Evolutionary conservation across 129 eudicot species (phyloP).

Genomic region (Escallonia herrerae): DNA sequence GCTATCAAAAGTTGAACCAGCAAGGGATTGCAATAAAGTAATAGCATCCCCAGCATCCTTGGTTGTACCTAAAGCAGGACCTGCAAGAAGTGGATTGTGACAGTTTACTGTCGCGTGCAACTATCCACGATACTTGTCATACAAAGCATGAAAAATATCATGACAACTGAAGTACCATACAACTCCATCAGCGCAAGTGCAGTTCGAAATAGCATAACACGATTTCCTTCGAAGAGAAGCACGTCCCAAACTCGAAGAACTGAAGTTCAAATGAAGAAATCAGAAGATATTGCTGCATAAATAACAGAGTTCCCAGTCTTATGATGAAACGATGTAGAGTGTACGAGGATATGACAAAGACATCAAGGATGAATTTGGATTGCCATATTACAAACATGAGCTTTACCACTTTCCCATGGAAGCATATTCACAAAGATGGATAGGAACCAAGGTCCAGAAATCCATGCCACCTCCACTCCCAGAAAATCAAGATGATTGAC

Average conservation of each 20-base stretch:
- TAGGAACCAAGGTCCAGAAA: slow-evolving; percentile 95
- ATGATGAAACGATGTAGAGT: slow-evolving; percentile 5
- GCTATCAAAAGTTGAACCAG: slow-evolving; percentile 92
- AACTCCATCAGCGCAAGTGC: slow-evolving; percentile 94
- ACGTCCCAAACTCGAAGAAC: slow-evolving; percentile 99
- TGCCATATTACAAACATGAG: slow-evolving; percentile 1
- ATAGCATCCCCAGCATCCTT: slow-evolving; percentile 92
- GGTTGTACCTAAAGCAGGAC: slow-evolving; percentile 82
- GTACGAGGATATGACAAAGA: slow-evolving; percentile 1
- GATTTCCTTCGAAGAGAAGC: slow-evolving; percentile 93
- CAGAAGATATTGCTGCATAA: background rate
- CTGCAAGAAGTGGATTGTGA: slow-evolving; percentile 29
- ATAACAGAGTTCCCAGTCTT: background rate
- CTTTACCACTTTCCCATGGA: slow-evolving; percentile 99
- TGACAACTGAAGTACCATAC: slow-evolving; percentile 49
- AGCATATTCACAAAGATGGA: slow-evolving; percentile 89
- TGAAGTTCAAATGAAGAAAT: slow-evolving; percentile 28
- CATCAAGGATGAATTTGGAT: background rate
- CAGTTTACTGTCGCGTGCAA: background rate
- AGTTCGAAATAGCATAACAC: slow-evolving; percentile 93
- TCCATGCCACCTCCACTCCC: slow-evolving; percentile 97
- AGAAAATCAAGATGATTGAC: slow-evolving; percentile 85
- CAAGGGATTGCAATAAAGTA: slow-evolving; percentile 72
- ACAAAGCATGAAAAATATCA: background rate
- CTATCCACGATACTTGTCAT: background rate